phyloP scores from a whole-genome alignment of 1,139 yeast genomes.

The Maudiozyma humilis region DNA sequence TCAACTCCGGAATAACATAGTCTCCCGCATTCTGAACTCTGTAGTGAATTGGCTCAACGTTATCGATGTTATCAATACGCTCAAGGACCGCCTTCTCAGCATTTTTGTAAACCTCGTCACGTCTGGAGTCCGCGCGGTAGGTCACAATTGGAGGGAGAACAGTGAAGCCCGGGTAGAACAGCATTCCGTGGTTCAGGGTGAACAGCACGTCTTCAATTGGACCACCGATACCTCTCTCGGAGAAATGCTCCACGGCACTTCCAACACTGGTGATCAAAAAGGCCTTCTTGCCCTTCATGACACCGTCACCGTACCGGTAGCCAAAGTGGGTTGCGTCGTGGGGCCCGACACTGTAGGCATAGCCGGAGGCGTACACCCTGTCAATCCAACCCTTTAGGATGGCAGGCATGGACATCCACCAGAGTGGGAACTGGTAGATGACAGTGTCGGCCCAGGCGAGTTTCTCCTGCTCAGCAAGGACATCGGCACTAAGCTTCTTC shows the following conservation, averaged over 20 bases:
- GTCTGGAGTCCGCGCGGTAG: constrained; percentile 11
- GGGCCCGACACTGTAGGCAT: constrained; percentile 18
- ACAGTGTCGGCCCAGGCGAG: constrained; percentile 28
- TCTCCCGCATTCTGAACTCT: constrained; percentile 23
- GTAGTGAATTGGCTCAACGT: constrained; percentile 14
- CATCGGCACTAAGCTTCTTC: constrained; percentile 16
- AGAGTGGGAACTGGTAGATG: constrained; percentile 25
- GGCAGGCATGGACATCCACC: constrained; percentile 29
- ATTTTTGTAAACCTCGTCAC: constrained; percentile 8
- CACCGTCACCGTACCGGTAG: constrained; percentile 21
- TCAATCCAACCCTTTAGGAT: constrained; percentile 28
- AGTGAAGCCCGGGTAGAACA: constrained; percentile 20
- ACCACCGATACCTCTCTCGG: constrained; percentile 21
- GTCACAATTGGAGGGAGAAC: constrained; percentile 20
- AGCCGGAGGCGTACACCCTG: constrained; percentile 20
- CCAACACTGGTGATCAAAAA: constrained; percentile 19
- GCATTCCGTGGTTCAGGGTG: constrained; percentile 23
- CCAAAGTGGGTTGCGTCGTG: constrained; percentile 11
- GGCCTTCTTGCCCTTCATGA: constrained; percentile 19
- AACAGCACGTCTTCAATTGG: constrained; percentile 20
- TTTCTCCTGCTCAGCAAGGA: constrained; percentile 16
- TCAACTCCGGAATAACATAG: constrained; percentile 13
- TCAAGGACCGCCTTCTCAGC: constrained; percentile 7
- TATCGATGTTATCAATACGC: constrained; percentile 11
- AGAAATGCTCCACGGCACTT: constrained; percentile 15